phyloP scores from a whole-genome alignment of 768 basidiomycete species.

The Boletus rubescentipes region DNA sequence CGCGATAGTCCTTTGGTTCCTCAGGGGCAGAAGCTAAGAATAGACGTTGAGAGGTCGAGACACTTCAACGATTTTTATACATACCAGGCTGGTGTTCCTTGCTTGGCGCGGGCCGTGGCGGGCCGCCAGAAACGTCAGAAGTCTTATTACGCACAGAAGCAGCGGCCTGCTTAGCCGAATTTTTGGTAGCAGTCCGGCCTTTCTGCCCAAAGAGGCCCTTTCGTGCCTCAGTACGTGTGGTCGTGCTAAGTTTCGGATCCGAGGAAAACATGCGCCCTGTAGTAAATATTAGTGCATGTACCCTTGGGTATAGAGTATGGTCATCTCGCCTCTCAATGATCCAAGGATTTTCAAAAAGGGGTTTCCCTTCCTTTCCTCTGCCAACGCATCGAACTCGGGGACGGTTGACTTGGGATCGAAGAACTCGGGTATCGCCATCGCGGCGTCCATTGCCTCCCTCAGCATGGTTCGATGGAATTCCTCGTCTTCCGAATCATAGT shows the following conservation, averaged over 20 bases:
- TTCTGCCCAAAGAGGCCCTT: constrained; percentile 26
- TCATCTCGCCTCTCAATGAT: constrained; percentile 60
- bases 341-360: constrained; percentile 78
- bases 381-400: constrained; percentile 43
- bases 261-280: constrained; percentile 65
- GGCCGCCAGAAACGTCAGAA: constrained; percentile 2
- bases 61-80: not conserved
- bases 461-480: constrained; percentile 60
- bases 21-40: constrained; percentile 16
- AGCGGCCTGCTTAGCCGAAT: constrained; percentile 6
- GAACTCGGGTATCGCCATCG: constrained; percentile 55
- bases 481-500: constrained; percentile 68
- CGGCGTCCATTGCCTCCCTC: constrained; percentile 73
- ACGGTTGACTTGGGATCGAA: constrained; percentile 48
- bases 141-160: constrained; percentile 5
- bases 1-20: constrained; percentile 36
- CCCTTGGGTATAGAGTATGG: not conserved
- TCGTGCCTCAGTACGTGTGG: constrained; percentile 34
- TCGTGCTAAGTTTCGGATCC: constrained; percentile 44
- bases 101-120: constrained; percentile 4
- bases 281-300: constrained; percentile 1
- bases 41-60: not conserved
- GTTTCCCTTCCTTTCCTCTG: constrained; percentile 62
- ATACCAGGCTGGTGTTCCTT: constrained; percentile 17
- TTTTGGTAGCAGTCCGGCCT: constrained; percentile 9